Percentiles rank a stretch among this genome's conserved stretches.
Conservation (phyloP, 1,139 yeast genomes). For the Lodderomyces oxycetoniae region DNA sequence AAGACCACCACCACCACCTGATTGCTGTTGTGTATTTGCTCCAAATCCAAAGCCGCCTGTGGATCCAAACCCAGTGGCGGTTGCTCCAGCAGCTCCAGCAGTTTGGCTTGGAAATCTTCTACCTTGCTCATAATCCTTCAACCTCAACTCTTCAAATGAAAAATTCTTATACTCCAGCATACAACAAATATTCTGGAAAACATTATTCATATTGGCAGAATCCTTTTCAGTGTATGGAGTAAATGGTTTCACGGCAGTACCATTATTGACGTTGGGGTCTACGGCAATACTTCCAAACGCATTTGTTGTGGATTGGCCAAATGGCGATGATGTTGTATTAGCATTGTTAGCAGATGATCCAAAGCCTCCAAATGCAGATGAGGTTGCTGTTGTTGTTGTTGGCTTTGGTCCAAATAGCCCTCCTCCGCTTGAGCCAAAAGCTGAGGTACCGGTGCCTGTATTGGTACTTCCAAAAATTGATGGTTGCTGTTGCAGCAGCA, state of each 20-base stretch:
- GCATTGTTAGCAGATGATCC: slow-evolving; percentile 19
- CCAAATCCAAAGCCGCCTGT: slow-evolving; percentile 33
- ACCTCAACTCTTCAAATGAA: slow-evolving; percentile 83
- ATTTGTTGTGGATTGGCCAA: slow-evolving; percentile 22
- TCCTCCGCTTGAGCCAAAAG: slow-evolving; percentile 17
- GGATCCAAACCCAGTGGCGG: slow-evolving; percentile 20
- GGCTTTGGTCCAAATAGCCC: slow-evolving; percentile 30
- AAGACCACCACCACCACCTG: slow-evolving; percentile 10
- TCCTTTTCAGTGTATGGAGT: slow-evolving; percentile 71
- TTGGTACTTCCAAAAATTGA: slow-evolving; percentile 21
- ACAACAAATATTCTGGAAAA: slow-evolving; percentile 70
- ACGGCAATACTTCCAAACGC: slow-evolving; percentile 23
- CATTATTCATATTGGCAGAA: slow-evolving; percentile 49
- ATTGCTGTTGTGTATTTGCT: slow-evolving; percentile 10
- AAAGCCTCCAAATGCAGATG: slow-evolving; percentile 20
- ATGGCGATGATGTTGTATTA: slow-evolving; percentile 18
- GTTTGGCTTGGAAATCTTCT: slow-evolving; percentile 51
- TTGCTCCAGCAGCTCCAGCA: slow-evolving; percentile 18
- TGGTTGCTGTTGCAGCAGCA: slow-evolving; percentile 3
- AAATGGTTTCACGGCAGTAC: slow-evolving; percentile 71
- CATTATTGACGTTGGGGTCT: slow-evolving; percentile 47
- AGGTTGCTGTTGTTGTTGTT: slow-evolving; percentile 14
- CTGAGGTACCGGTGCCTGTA: slow-evolving; percentile 20
- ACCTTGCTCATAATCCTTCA: slow-evolving; percentile 79
- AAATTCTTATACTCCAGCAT: slow-evolving; percentile 88